phyloP scores from a whole-genome alignment of 2,329 filamentous ascomycete genomes.

The Fusarium abutilonis region DNA sequence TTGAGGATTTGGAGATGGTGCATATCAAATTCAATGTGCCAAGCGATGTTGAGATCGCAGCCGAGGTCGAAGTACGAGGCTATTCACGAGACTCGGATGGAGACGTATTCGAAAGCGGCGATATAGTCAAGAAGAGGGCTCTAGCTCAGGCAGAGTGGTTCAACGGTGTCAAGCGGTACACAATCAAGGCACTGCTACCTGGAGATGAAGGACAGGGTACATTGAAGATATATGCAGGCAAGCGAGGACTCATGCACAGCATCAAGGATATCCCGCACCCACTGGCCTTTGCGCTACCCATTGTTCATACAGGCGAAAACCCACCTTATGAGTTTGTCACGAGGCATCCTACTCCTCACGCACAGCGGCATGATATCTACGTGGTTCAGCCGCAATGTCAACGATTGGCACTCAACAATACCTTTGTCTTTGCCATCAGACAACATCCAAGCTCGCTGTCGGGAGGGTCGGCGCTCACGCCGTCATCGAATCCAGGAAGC shows the following conservation, averaged over 20 bases:
- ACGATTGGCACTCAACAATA: conserved; percentile 90
- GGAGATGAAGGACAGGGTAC: conserved; percentile 90
- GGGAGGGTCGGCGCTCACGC: conserved; percentile 53
- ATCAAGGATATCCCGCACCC: conserved; percentile 96
- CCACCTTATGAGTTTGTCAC: conserved; percentile 93
- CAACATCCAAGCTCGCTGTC: conserved; percentile 78
- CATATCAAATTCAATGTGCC: conserved; percentile 91
- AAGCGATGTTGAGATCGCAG: conserved; percentile 87
- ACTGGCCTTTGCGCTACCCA: conserved; percentile 86
- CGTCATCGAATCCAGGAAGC: conserved; percentile 59
- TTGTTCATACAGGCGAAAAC: conserved; percentile 91
- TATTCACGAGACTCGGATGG: conserved; percentile 87
- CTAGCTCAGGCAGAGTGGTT: conserved; percentile 94
- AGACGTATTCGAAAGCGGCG: conserved; percentile 92
- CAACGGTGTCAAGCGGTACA: conserved; percentile 86
- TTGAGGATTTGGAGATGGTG: conserved; percentile 93
- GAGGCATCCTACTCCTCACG: conserved; percentile 94
- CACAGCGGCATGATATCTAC: conserved; percentile 96
- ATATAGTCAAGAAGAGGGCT: conserved; percentile 84
- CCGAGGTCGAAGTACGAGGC: conserved; percentile 87
- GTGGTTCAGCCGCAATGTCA: conserved; percentile 95
- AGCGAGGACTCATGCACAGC: conserved; percentile 95
- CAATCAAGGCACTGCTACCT: conserved; percentile 89
- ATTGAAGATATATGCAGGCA: conserved; percentile 92
- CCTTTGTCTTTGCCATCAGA: conserved; percentile 94